These are phyloP conservation scores for Sphaceloma murrayae DNA, from an alignment of 2,329 filamentous ascomycete genomes.

Conservation along the genomic window DNA sequence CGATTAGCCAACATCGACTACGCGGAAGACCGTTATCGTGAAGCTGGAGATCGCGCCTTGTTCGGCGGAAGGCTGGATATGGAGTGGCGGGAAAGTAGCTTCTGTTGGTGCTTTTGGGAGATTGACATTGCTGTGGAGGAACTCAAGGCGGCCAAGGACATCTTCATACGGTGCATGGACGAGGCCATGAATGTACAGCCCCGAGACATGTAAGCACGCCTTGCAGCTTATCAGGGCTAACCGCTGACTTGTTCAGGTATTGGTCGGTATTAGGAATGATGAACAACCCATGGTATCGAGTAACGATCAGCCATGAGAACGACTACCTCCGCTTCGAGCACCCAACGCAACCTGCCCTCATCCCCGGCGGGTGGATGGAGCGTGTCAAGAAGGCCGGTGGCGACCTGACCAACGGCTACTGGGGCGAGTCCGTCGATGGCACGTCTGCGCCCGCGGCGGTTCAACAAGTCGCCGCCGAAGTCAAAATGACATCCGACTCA, in stretches of 20 bases:
- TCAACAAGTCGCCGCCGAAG: constrained; percentile 50
- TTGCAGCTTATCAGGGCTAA: background rate
- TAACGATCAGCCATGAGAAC: constrained; percentile 62
- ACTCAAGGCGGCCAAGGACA: constrained; percentile 55
- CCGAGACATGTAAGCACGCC: constrained; percentile 55
- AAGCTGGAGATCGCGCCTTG: constrained; percentile 51
- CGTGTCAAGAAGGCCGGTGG: constrained; percentile 73
- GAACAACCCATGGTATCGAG: constrained; percentile 91
- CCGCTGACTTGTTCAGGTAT: constrained; percentile 39
- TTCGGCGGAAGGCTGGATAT: constrained; percentile 73
- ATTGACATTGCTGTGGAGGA: constrained; percentile 56
- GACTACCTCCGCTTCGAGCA: constrained; percentile 69
- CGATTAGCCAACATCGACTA: constrained; percentile 66
- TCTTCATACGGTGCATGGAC: constrained; percentile 81
- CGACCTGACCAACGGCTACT: constrained; percentile 69
- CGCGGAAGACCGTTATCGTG: constrained; percentile 74
- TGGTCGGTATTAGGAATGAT: constrained; percentile 96
- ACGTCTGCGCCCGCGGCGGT: constrained; percentile 35
- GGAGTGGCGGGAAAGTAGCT: constrained; percentile 68
- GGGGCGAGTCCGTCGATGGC: constrained; percentile 63
- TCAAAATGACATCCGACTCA: constrained; percentile 66
- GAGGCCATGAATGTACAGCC: constrained; percentile 80
- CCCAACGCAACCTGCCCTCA: constrained; percentile 69
- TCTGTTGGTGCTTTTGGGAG: constrained; percentile 92
- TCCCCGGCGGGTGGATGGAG: constrained; percentile 87